Evolutionary conservation across 768 basidiomycete species (phyloP).

Genomic region (Pluteus cervinus): DNA sequence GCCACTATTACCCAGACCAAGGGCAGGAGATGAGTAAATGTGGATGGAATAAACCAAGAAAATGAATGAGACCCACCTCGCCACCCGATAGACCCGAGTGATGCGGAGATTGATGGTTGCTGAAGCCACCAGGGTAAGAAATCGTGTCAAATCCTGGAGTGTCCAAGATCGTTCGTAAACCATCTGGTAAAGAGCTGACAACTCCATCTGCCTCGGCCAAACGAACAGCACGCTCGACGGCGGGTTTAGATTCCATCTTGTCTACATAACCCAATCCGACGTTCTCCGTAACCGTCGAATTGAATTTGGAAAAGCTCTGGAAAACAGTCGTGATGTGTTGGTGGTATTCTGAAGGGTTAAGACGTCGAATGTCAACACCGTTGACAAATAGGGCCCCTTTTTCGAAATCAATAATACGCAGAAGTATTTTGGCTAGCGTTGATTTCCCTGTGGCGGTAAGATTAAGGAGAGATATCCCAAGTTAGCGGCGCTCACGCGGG

Average conservation of each 20-base stretch:
- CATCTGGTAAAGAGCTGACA: constrained; percentile 61
- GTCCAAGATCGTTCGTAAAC: constrained; percentile 69
- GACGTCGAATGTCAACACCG: constrained; percentile 57
- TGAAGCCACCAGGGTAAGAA: constrained; percentile 35
- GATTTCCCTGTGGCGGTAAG: constrained; percentile 79
- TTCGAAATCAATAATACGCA: constrained; percentile 76
- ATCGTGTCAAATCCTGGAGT: constrained; percentile 51
- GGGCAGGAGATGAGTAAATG: constrained; percentile 5
- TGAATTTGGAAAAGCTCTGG: constrained; percentile 81
- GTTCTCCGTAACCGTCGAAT: constrained; percentile 73
- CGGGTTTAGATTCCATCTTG: constrained; percentile 47
- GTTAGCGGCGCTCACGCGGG: too few species aligned
- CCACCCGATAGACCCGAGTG: constrained; percentile 78
- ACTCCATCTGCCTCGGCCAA: constrained; percentile 68
- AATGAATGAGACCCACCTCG: constrained; percentile 53
- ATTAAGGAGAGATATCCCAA: too few species aligned
- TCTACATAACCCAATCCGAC: constrained; percentile 78
- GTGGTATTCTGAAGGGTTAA: constrained; percentile 68
- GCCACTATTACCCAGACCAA: constrained; percentile 57
- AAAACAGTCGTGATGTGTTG: constrained; percentile 74
- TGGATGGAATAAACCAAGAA: constrained; percentile 1
- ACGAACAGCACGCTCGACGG: constrained; percentile 59
- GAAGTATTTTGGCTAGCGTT: constrained; percentile 75
- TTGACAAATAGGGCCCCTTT: constrained; percentile 66
- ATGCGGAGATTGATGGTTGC: constrained; percentile 21